Evolutionary conservation across 2,329 filamentous ascomycete species (phyloP).

Genomic region (Monilinia laxa): DNA sequence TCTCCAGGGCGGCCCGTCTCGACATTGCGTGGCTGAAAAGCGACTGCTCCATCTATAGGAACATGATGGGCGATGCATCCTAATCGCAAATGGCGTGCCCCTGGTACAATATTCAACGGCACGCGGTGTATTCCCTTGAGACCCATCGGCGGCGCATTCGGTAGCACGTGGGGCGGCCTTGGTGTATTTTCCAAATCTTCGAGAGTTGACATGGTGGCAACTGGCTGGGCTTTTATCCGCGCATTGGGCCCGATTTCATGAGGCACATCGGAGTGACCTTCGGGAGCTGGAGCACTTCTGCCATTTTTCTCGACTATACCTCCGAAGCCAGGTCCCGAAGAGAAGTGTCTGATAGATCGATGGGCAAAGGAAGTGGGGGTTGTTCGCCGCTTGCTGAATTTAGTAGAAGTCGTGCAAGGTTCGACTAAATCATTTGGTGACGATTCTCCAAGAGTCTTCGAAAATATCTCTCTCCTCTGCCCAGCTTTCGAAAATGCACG

Average conservation of each 20-base stretch:
- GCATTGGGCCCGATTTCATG: background rate
- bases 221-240: background rate
- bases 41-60: background rate
- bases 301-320: background rate
- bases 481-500: background rate
- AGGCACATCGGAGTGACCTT: background rate
- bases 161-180: background rate
- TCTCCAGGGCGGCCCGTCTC: background rate
- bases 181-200: background rate
- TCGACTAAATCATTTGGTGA: background rate
- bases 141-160: background rate
- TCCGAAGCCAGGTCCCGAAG: background rate
- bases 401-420: background rate
- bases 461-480: background rate
- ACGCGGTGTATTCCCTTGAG: too few relatives aligned
- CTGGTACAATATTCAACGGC: background rate
- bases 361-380: constrained; percentile 2
- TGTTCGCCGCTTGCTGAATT: constrained; percentile 9
- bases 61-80: background rate
- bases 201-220: background rate
- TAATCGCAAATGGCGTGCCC: background rate
- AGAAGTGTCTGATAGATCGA: background rate
- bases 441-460: background rate
- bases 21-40: background rate
- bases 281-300: too few relatives aligned